Percentiles rank a stretch among this genome's conserved stretches.
Conservation (phyloP, 805 yeast genomes). For the Candida rishiriensis region DNA sequence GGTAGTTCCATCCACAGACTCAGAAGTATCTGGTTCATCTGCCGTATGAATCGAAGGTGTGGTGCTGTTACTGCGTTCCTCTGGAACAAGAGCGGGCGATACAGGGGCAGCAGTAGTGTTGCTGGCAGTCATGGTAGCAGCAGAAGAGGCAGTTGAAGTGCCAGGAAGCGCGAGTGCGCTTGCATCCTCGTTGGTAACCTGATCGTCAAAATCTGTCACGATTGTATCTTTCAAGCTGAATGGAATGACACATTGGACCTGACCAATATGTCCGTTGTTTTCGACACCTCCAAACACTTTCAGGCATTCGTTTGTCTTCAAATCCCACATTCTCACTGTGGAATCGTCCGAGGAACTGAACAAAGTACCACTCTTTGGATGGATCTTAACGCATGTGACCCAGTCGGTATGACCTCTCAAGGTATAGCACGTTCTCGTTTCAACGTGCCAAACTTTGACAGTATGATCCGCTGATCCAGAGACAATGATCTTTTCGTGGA, state of each 20-base stretch:
- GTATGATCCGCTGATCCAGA: slow-evolving; percentile 92
- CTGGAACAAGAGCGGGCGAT: too few species aligned
- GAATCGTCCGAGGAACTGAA: slow-evolving; percentile 90
- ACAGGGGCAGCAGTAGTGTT: too few species aligned
- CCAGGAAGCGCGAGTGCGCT: too few species aligned
- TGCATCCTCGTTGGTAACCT: slow-evolving; percentile 12
- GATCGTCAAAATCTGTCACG: slow-evolving; percentile 28
- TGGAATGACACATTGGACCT: slow-evolving; percentile 89
- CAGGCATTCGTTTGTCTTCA: slow-evolving; percentile 72
- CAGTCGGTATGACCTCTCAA: slow-evolving; percentile 90
- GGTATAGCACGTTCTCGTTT: slow-evolving; percentile 86
- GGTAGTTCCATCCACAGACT: slow-evolving; percentile 11
- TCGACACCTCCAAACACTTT: slow-evolving; percentile 73
- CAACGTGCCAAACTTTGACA: slow-evolving; percentile 95
- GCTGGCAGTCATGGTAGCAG: too few species aligned
- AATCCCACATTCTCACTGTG: slow-evolving; percentile 93
- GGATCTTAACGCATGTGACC: slow-evolving; percentile 87
- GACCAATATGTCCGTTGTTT: slow-evolving; percentile 85
- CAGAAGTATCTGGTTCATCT: slow-evolving; percentile 24
- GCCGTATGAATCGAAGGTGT: slow-evolving; percentile 1
- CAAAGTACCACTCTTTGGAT: slow-evolving; percentile 69
- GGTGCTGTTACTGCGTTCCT: too few species aligned
- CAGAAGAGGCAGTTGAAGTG: too few species aligned
- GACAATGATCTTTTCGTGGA: slow-evolving; percentile 73
- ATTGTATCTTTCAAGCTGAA: slow-evolving; percentile 62